Conservation (phyloP, 2,329 filamentous ascomycete species). For the Sarocladium kiliense region DNA sequence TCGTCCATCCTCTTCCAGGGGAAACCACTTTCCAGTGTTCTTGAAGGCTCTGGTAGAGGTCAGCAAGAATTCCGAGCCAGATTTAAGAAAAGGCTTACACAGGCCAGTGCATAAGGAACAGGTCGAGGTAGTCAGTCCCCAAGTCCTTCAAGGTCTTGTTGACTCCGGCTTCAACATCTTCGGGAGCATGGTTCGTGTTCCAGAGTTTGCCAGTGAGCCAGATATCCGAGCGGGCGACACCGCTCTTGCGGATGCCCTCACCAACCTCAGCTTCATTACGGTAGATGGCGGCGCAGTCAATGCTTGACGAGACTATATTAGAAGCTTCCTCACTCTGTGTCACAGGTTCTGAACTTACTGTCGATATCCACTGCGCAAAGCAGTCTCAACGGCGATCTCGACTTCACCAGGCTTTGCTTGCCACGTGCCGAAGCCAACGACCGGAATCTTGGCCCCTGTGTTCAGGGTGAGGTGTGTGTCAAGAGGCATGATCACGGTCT, state of each 20-base stretch:
- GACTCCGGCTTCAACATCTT: slow-evolving; percentile 40
- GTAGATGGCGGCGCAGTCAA: slow-evolving; percentile 39
- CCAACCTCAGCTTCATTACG: slow-evolving; percentile 37
- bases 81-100: slow-evolving; percentile 17
- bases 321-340: not conserved
- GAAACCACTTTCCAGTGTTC: slow-evolving; percentile 42
- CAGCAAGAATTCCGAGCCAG: slow-evolving; percentile 21
- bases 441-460: slow-evolving; percentile 16
- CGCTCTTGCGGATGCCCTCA: slow-evolving; percentile 31
- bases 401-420: slow-evolving; percentile 11
- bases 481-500: slow-evolving; percentile 14
- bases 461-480: slow-evolving; percentile 14
- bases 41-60: slow-evolving; percentile 37
- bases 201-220: slow-evolving; percentile 57
- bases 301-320: slow-evolving; percentile 10
- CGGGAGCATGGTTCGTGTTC: slow-evolving; percentile 47
- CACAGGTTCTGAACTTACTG: no score
- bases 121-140: slow-evolving; percentile 43
- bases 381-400: slow-evolving; percentile 19
- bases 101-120: slow-evolving; percentile 43
- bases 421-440: slow-evolving; percentile 17
- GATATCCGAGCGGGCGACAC: slow-evolving; percentile 32
- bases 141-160: slow-evolving; percentile 42
- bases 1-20: slow-evolving; percentile 52
- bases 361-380: slow-evolving; percentile 33